A percentile compares a stretch with the other conserved stretches of the same genome.
Evolutionary conservation across 306 rosid genomes (phyloP).

Genomic region (Acacia melanoxylon): DNA sequence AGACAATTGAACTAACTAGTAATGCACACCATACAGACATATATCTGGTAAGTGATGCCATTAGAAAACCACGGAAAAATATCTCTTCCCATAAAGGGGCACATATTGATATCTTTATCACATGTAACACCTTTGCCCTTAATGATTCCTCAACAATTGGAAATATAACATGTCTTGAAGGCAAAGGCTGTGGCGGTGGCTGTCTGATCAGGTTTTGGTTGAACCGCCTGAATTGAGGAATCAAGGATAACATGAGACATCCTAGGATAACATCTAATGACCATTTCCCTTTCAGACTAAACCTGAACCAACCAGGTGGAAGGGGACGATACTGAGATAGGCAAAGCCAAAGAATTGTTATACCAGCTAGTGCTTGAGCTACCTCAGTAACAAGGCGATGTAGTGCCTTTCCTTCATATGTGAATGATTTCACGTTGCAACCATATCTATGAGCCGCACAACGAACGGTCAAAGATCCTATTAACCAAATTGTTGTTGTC

Average conservation of each 20-base stretch:
- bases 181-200: constrained; percentile 56
- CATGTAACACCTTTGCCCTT: constrained; percentile 76
- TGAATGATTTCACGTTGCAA: constrained; percentile 72
- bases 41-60: constrained; percentile 91
- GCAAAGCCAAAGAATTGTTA: constrained; percentile 74
- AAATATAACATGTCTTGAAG: constrained; percentile 73
- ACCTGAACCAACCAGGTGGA: constrained; percentile 92
- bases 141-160: constrained; percentile 94
- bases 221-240: constrained; percentile 80
- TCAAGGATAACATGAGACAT: constrained; percentile 90
- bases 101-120: constrained; percentile 76
- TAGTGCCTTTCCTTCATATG: constrained; percentile 83
- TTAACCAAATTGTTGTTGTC: constrained; percentile 90
- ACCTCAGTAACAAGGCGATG: constrained; percentile 90
- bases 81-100: constrained; percentile 99
- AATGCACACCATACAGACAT: constrained; percentile 96
- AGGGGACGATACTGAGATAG: constrained; percentile 86
- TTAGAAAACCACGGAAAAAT: constrained; percentile 89
- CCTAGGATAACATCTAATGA: constrained; percentile 77
- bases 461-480: constrained; percentile 93
- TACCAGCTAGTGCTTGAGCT: constrained; percentile 85
- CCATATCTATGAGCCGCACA: constrained; percentile 80
- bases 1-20: constrained; percentile 66
- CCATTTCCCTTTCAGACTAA: constrained; percentile 85
- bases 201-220: constrained; percentile 53